These are phyloP conservation scores for Phytophthora megakarya DNA, from an alignment of 352 stramenopile species.

Conservation along the genomic window DNA sequence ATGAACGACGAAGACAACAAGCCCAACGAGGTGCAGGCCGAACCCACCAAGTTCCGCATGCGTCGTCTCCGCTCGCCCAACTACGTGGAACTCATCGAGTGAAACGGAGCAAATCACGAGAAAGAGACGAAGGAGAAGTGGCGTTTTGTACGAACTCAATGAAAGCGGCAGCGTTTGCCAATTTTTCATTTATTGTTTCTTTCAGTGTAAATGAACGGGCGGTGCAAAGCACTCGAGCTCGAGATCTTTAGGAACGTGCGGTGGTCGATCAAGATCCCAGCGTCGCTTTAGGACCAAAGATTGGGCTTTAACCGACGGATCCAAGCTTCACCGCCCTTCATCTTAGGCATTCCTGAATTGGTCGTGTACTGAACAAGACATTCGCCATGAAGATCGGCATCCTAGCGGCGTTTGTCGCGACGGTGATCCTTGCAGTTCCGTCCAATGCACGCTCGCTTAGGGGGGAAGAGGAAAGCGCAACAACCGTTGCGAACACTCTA, in stretches of 20 bases:
- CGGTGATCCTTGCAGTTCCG: not conserved
- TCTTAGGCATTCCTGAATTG: conserved; percentile 14
- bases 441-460: not conserved
- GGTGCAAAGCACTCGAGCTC: not conserved
- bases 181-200: not conserved
- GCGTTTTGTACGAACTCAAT: conserved; percentile 26
- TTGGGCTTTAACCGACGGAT: conserved; percentile 3
- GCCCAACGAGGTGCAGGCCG: conserved; percentile 28
- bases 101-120: conserved; percentile 2
- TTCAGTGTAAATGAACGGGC: not conserved
- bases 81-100: conserved; percentile 36
- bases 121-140: conserved; percentile 19
- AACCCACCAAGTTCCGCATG: conserved; percentile 34
- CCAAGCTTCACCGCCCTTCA: not conserved
- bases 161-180: conserved; percentile 10
- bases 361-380: not conserved
- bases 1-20: conserved; percentile 38
- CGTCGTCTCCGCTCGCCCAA: conserved; percentile 27
- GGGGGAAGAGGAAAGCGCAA: too few relatives aligned
- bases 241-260: conserved; percentile 1
- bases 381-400: conserved; percentile 20
- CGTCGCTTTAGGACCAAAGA: conserved; percentile 10
- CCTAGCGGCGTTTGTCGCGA: not conserved
- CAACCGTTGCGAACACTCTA: too few relatives aligned
- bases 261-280: conserved; percentile 3